phyloP scores from a whole-genome alignment of 2,329 filamentous ascomycete species.

The Xenosphaeropsis pyriputrescens region DNA sequence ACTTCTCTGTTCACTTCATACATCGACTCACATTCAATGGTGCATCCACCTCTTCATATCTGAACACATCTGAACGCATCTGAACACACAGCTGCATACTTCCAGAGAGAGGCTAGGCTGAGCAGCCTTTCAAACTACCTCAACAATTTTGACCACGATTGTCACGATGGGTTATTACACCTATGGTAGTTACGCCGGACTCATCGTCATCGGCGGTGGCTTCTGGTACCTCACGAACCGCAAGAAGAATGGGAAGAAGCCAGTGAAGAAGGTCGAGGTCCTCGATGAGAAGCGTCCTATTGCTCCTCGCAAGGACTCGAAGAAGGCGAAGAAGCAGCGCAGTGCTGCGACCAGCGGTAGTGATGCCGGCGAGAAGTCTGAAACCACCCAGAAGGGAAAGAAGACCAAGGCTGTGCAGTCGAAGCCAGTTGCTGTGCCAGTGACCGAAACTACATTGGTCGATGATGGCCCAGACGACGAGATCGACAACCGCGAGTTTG shows the following conservation, averaged over 20 bases:
- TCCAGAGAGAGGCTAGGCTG: too few relatives aligned
- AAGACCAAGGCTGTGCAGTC: not conserved
- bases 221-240: slow-evolving; percentile 11
- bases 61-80: too few relatives aligned
- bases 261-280: slow-evolving; percentile 1
- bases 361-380: slow-evolving; percentile 7
- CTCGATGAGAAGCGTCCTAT: slow-evolving; percentile 4
- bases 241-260: not conserved
- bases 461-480: slow-evolving; percentile 24
- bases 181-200: slow-evolving; percentile 21
- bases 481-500: slow-evolving; percentile 61
- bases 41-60: too few relatives aligned
- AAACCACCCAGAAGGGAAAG: slow-evolving; percentile 12
- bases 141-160: not conserved
- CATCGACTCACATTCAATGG: too few relatives aligned
- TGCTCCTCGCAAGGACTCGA: slow-evolving; percentile 12
- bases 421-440: slow-evolving; percentile 1
- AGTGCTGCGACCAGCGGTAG: slow-evolving; percentile 10
- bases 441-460: not conserved
- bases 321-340: slow-evolving; percentile 12
- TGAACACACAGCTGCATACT: too few relatives aligned
- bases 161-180: slow-evolving; percentile 7
- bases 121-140: not conserved
- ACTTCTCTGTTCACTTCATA: too few relatives aligned
- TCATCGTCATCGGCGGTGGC: slow-evolving; percentile 16